Conservation (phyloP, 2,329 filamentous ascomycete species). For the Onygenales sp. region DNA sequence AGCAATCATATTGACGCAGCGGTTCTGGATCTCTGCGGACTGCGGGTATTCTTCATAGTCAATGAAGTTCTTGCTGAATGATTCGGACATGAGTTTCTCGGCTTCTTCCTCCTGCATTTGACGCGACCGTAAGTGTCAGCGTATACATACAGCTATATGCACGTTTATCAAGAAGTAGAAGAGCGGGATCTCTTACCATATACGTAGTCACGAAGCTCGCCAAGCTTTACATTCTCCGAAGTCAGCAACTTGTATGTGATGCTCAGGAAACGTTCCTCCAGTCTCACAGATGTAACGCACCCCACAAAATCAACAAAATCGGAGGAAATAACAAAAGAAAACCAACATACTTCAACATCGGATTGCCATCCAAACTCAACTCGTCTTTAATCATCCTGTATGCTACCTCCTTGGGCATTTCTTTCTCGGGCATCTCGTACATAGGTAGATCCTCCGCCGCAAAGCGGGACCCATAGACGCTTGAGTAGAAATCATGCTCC, state of each 20-base stretch:
- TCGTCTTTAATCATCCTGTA: constrained; percentile 97
- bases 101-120: constrained; percentile 70
- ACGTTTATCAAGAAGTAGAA: background rate
- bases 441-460: constrained; percentile 71
- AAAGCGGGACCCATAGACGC: constrained; percentile 80
- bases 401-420: constrained; percentile 89
- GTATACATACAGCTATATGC: background rate
- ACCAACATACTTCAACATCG: constrained; percentile 53
- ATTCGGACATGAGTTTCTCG: constrained; percentile 89
- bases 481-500: constrained; percentile 53
- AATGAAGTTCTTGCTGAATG: constrained; percentile 92
- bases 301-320: background rate
- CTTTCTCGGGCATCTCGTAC: constrained; percentile 75
- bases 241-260: background rate
- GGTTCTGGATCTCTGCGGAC: constrained; percentile 78
- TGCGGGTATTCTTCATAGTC: constrained; percentile 80
- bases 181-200: constrained; percentile 55
- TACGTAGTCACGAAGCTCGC: constrained; percentile 94
- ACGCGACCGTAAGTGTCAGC: background rate
- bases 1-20: constrained; percentile 85
- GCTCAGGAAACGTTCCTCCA: background rate
- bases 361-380: constrained; percentile 81
- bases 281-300: background rate
- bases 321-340: background rate
- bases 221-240: constrained; percentile 44